Base-by-base conservation (phyloP, 805 yeast genomes). In the Spathaspora gorwiae region DNA sequence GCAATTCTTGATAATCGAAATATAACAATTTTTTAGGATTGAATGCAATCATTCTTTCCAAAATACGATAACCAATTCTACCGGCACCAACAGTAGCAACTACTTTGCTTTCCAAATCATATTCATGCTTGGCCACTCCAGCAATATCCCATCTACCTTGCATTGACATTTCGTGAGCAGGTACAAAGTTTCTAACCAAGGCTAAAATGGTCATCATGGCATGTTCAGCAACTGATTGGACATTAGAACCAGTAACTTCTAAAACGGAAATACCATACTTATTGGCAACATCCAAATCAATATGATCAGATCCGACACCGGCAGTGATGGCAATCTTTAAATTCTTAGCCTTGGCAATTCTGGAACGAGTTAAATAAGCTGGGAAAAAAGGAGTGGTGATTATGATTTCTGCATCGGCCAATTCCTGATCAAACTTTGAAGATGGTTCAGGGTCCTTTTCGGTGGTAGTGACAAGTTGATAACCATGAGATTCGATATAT, bases 321-420 rank as follows among this genome's bases (percentile, higher is more conserved):
- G 95, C 95, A 40, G 90, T 86, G 54, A 84, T 73, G 48, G 82
- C 70, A 42, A 83, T 59, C 70, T 84, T 84, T 65, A 86, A 75
- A 43, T 83, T 84, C 61, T 81, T 81, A 31, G 92, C 90, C 58
- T 78, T 76, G 41, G 70, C 80, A 51, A 86, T 75, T 56, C 92
- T 75, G 54, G 81, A 84, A 47, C 73, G 72, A 45, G 83, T 78
- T 61, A 86, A 73, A 64, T 86, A 86, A 33, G 83, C 92, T 5
- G 95, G 94, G 65, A 78, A 87, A 76, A 87, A 86, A 3, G 95
- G 94, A 10, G 92, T 85, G 35, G 90, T 80, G 64, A 87, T 85
- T 57, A 86, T 77, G 42, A 86, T 73, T 54, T 86, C 94, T 5
- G 90, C 87, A 49, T 82, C 89, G 40, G 72, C 77, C 59, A 86